Evolutionary conservation across 1,139 yeast species (phyloP).

Genomic region (Candida tunisiensis): DNA sequence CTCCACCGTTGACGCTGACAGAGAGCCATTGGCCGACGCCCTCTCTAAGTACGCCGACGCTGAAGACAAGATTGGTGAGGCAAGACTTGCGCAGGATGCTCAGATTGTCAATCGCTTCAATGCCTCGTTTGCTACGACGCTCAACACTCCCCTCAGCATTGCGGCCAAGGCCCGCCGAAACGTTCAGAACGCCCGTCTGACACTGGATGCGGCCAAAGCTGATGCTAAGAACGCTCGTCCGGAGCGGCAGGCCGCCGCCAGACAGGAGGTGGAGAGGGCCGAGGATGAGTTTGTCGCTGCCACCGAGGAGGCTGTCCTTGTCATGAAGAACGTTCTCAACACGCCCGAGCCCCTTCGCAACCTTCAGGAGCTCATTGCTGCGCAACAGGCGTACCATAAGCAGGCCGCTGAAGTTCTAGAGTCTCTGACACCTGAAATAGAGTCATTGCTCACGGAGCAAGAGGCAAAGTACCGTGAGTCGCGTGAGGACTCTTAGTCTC

Average conservation of each 20-base stretch:
- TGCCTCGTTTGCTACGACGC: slow-evolving; percentile 44
- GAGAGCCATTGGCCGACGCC: slow-evolving; percentile 32
- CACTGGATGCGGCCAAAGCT: slow-evolving; percentile 66
- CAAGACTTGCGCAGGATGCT: slow-evolving; percentile 71
- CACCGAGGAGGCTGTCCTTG: slow-evolving; percentile 74
- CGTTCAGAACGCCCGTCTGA: slow-evolving; percentile 66
- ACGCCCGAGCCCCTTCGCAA: slow-evolving; percentile 59
- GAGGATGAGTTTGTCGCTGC: slow-evolving; percentile 88
- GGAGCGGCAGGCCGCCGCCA: slow-evolving; percentile 47
- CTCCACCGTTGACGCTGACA: too few relatives aligned
- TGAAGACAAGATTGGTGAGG: slow-evolving; percentile 62
- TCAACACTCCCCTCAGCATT: slow-evolving; percentile 45
- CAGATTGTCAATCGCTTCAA: slow-evolving; percentile 57
- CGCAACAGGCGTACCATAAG: slow-evolving; percentile 75
- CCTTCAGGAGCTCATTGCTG: slow-evolving; percentile 52
- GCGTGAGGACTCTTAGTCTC: slow-evolving; percentile 9
- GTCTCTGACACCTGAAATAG: slow-evolving; percentile 48
- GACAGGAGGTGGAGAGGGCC: slow-evolving; percentile 67
- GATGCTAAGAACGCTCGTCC: slow-evolving; percentile 55
- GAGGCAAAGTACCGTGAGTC: slow-evolving; percentile 23
- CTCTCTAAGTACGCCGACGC: slow-evolving; percentile 33
- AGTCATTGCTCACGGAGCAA: slow-evolving; percentile 39
- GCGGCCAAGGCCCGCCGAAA: slow-evolving; percentile 57
- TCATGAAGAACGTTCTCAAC: slow-evolving; percentile 70
- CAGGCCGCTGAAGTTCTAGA: slow-evolving; percentile 56